phyloP scores from a whole-genome alignment of 139 green algal species.

The Bryopsis sp. region DNA sequence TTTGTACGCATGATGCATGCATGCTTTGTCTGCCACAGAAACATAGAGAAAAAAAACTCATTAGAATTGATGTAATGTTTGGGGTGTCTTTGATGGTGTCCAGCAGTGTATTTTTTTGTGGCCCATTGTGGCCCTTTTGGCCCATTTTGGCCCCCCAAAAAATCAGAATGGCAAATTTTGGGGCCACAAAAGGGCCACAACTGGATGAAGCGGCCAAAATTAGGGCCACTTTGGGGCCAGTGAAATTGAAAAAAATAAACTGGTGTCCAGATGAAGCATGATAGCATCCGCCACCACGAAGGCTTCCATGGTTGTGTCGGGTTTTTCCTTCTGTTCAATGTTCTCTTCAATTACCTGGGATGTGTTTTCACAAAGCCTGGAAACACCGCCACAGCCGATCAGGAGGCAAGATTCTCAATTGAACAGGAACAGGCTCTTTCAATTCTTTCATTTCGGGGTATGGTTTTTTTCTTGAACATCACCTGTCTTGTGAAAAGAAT shows the following conservation, averaged over 20 bases:
- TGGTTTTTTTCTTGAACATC: background rate
- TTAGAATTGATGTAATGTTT: background rate
- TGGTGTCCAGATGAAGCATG: background rate
- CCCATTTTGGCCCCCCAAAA: no score
- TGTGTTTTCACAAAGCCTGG: constrained; percentile 12
- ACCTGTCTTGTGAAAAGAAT: background rate
- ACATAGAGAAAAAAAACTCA: background rate
- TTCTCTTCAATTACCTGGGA: constrained; percentile 16
- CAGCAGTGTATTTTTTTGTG: no score
- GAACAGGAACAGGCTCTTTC: no score
- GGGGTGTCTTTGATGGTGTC: background rate
- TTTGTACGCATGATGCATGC: background rate
- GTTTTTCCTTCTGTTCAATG: constrained; percentile 8
- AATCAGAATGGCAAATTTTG: no score
- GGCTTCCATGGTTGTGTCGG: background rate
- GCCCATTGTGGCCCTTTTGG: no score
- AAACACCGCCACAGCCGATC: background rate
- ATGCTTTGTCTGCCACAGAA: constrained; percentile 5
- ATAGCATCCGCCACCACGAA: background rate
- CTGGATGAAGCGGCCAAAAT: no score
- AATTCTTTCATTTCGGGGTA: no score
- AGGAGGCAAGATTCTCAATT: no score
- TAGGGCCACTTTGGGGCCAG: no score
- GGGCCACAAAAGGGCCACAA: no score
- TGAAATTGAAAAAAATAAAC: no score